Evolutionary conservation across 805 yeast species (phyloP), one percentile per base, ranked within the genome.

Genomic region (Kodamaea jinghongensis): DNA sequence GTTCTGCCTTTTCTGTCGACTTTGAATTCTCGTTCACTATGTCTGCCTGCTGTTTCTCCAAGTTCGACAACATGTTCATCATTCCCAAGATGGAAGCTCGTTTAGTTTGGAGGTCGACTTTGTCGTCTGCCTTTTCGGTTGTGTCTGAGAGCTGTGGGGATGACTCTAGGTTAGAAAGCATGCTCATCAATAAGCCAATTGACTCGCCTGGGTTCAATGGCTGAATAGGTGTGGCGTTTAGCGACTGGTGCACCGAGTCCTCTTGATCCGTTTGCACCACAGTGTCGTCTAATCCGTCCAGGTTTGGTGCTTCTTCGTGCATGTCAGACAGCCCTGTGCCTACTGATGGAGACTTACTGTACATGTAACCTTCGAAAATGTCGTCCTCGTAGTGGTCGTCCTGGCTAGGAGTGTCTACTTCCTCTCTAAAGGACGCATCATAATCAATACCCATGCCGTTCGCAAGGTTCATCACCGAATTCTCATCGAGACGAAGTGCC

Each of bases 291-390:
- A 27, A 7, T 7, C 14, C 11, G 11, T 27, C 29, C 4, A n/a
- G 8, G 8, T 20, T 20, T 6, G 23, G 23, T 6, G 23, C 5
- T 8, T 20, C 23, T 6, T 20, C 23, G 5, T 20, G 23, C 8
- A 8, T 8, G 8, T 16, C 37, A 11, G 31, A 34, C 11, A 20
- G 16, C 6, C 23, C 26, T 13, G 20, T 16, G n/a, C 13, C 44
- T n/a, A 42, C 36, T 3, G 55, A 50, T 5, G 62, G 52, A 46
- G 54, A 52, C 17, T 48, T 44, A 28, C 56, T 55, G 22, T 54
- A 61, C 28, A 63, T 39, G 42, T 63, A 63, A 38, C 54, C 56
- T 31, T 63, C 68, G 8, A 63, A 48, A 4, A 60, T 53, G 39
- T 60, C 90, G 14, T 60, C 52, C n/a, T 46, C 58, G 23, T 40